Base-by-base conservation (phyloP, 2,329 filamentous ascomycete genomes). In the Fusarium virguliforme region DNA sequence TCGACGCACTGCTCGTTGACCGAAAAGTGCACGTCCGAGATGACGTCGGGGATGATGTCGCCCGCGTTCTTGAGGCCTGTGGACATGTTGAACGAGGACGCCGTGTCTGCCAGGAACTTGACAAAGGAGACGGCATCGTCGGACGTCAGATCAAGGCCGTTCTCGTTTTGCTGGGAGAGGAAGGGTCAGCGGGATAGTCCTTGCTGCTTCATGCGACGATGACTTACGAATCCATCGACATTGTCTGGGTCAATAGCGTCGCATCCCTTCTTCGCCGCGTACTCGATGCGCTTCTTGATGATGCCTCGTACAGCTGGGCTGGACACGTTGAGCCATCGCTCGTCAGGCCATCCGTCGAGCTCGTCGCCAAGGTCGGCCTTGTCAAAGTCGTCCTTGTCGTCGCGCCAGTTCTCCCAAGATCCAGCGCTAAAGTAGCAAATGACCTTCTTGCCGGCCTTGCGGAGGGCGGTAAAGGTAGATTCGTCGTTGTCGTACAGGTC, bases 371-470 rank as follows among this genome's bases (percentile, higher is more conserved):
- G 77, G 70, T 93, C 91, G 0, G 79, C 77, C 1, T 82, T 67
- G 8, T 81, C 75, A 75, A 93, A 93, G 6, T 86, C 74, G 32
- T 75, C 76, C 18, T 85, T 83, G 76, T 94, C 92, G 1, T 84
- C 79, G 4, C 91, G 85, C 82, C 86, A 88, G 58, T 88, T 77
- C 79, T 94, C 92, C 73, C 87, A 92, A 8, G 88, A 90, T 1
- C 92, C 92, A 0, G 90, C 91, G 58, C 89, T 91, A 81, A 94
- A 94, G 80, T 94, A 94, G 83, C 92, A 94, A 64, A 94, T 90
- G 60, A 93, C 88, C 67, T 87, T 89, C 75, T 87, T 87, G 10
- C 85, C 86, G 8, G 81, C 78, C 58, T 86, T 88, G 64, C 85
- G 82, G 78, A 91, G 89, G 12, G 90, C 82, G 67, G 89, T 83